Conservation (phyloP, 2,329 filamentous ascomycete species). For the Fusarium sororula region DNA sequence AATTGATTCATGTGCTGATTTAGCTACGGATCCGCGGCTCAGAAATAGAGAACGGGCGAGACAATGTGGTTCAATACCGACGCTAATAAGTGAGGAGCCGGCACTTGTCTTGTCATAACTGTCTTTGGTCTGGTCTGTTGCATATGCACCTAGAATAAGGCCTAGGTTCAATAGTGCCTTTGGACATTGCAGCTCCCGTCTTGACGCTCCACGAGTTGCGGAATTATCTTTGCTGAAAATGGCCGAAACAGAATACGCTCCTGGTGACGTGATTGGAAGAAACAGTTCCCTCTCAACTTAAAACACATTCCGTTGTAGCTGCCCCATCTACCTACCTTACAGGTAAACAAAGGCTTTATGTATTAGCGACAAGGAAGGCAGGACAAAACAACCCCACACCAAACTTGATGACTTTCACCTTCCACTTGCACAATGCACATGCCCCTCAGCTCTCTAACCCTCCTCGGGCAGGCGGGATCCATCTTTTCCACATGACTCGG, state of each 20-base stretch:
- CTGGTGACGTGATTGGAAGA: neutral
- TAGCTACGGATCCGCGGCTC: neutral
- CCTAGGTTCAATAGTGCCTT: neutral
- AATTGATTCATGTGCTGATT: neutral
- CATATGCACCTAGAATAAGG: neutral
- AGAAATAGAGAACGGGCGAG: neutral
- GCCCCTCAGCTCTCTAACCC: conserved; percentile 2
- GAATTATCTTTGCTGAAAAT: neutral
- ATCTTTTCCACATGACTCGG: conserved; percentile 7
- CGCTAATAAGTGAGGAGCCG: conserved; percentile 11
- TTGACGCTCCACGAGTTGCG: neutral
- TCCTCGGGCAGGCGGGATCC: conserved; percentile 8
- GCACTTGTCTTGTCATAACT: neutral
- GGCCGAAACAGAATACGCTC: neutral
- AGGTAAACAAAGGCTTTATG: neutral
- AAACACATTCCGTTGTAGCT: neutral
- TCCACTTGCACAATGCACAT: neutral
- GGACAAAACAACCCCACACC: neutral
- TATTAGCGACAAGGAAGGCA: neutral
- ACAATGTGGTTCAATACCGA: conserved; percentile 10
- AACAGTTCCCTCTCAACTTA: neutral
- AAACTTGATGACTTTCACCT: neutral
- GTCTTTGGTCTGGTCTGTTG: neutral
- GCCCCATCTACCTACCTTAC: neutral
- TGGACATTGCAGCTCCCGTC: neutral